phyloP scores from a whole-genome alignment of 208 protist species.

The Porcisia hertigi region DNA sequence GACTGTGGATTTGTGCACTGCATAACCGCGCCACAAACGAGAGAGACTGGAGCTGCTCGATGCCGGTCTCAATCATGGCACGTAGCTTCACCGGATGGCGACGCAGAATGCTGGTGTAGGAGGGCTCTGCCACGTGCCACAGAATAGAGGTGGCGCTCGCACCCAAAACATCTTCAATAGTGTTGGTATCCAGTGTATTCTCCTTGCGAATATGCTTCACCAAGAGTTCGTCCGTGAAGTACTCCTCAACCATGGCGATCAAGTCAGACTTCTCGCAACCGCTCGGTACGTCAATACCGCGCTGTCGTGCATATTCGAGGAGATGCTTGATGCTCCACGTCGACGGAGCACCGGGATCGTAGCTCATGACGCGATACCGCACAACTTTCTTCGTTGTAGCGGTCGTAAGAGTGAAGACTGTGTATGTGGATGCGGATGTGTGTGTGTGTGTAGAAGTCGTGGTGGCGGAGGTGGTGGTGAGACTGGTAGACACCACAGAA shows the following conservation, averaged over 20 bases:
- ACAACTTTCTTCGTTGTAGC: background rate
- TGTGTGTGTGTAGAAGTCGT: background rate
- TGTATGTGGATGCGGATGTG: background rate
- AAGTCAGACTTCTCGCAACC: constrained; percentile 36
- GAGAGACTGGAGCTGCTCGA: constrained; percentile 31
- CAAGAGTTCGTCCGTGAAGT: constrained; percentile 27
- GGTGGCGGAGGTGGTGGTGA: background rate
- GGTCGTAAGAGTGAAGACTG: background rate
- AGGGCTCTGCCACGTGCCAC: constrained; percentile 20
- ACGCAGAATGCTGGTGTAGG: constrained; percentile 37
- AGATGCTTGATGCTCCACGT: constrained; percentile 53
- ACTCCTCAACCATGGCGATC: constrained; percentile 34
- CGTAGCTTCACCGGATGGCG: constrained; percentile 40
- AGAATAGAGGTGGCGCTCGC: constrained; percentile 29
- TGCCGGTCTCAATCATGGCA: constrained; percentile 40
- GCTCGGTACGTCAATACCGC: constrained; percentile 30
- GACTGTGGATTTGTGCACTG: constrained; percentile 28
- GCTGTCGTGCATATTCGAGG: constrained; percentile 35
- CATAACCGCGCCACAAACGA: constrained; percentile 13
- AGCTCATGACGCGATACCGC: constrained; percentile 15
- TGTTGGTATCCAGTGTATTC: constrained; percentile 7
- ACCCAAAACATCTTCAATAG: constrained; percentile 23
- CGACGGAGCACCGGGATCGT: constrained; percentile 37
- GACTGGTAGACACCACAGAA: background rate
- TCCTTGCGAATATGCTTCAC: constrained; percentile 18